Evolutionary conservation across 108 stramenopile genomes (phyloP).

Genomic region (Cylindrotheca fusiformis): DNA sequence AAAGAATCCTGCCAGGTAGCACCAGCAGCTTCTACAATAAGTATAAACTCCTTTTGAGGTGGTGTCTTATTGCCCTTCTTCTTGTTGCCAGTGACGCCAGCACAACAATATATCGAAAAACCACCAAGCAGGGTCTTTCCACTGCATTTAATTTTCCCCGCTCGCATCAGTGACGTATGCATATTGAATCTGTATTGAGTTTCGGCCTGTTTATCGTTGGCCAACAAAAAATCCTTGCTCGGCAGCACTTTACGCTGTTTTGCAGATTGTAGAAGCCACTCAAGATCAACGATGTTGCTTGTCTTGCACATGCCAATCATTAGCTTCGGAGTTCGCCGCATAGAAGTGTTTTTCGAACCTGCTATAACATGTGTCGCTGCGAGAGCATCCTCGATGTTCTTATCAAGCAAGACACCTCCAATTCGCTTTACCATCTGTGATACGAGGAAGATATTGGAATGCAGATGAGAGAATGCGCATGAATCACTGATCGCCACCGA

Average conservation of each 20-base stretch:
- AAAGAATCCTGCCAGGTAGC: slow-evolving; percentile 32
- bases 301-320: slow-evolving; percentile 58
- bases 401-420: slow-evolving; percentile 46
- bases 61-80: slow-evolving; percentile 41
- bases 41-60: slow-evolving; percentile 31
- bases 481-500: background rate
- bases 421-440: slow-evolving; percentile 44
- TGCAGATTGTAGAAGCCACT: slow-evolving; percentile 58
- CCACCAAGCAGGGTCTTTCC: slow-evolving; percentile 43
- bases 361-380: slow-evolving; percentile 60
- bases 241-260: slow-evolving; percentile 25
- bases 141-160: slow-evolving; percentile 22
- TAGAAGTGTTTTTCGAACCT: slow-evolving; percentile 28
- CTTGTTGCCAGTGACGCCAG: slow-evolving; percentile 43
- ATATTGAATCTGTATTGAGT: slow-evolving; percentile 49
- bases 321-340: slow-evolving; percentile 64
- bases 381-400: slow-evolving; percentile 39
- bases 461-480: background rate
- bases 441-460: background rate
- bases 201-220: slow-evolving; percentile 47
- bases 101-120: slow-evolving; percentile 39
- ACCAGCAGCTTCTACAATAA: slow-evolving; percentile 56
- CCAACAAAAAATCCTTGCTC: slow-evolving; percentile 31
- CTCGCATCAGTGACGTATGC: slow-evolving; percentile 42
- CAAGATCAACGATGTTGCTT: slow-evolving; percentile 44